phyloP scores from a whole-genome alignment of 2,329 filamentous ascomycete genomes.

The Cryphonectria japonica region DNA sequence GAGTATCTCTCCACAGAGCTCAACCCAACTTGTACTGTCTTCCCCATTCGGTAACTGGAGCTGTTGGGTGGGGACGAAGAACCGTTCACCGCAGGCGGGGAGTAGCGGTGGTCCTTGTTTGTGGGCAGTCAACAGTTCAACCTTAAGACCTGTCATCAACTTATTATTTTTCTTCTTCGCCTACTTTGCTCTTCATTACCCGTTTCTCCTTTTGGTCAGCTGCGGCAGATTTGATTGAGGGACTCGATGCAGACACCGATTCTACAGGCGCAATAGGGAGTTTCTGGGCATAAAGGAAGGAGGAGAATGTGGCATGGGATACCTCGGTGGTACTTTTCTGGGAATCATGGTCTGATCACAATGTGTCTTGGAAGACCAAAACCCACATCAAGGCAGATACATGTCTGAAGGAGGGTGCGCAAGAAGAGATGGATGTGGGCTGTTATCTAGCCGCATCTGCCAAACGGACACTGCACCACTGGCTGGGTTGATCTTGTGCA shows the following conservation, averaged over 20 bases:
- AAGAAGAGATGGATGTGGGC: background rate
- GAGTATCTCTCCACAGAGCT: background rate
- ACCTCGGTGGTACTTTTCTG: background rate
- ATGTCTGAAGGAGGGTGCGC: background rate
- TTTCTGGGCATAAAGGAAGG: background rate
- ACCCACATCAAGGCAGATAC: background rate
- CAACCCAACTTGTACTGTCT: background rate
- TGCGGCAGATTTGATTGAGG: background rate
- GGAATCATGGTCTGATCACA: background rate
- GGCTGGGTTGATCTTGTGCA: background rate
- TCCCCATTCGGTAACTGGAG: background rate
- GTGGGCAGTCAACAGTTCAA: background rate
- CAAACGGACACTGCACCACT: background rate
- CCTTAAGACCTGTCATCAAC: background rate
- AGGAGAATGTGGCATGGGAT: background rate
- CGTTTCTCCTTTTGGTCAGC: background rate
- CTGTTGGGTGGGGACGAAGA: background rate
- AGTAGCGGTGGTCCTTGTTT: background rate
- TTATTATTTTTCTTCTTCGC: background rate
- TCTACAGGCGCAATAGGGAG: background rate
- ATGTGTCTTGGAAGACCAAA: background rate
- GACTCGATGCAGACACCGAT: background rate
- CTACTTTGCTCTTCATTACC: background rate
- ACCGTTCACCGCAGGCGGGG: background rate
- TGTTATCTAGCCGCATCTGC: too few species aligned